phyloP scores from a whole-genome alignment of 441 rosid genomes.

The Populus trichocarpa region DNA sequence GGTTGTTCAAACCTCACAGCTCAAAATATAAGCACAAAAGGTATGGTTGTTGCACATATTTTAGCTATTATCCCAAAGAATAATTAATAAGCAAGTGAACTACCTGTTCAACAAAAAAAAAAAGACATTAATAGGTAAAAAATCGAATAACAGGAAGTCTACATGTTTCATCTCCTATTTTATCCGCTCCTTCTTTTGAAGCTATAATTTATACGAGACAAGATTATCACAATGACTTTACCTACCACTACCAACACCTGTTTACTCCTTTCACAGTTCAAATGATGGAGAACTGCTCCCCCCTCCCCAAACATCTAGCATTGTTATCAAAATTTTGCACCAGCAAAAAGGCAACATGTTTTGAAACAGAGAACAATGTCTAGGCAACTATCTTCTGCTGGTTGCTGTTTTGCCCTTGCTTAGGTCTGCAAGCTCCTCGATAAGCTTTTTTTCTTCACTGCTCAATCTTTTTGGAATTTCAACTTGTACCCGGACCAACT shows the following conservation, averaged over 20 bases:
- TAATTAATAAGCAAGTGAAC: no score
- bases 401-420: constrained; percentile 80
- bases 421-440: constrained; percentile 85
- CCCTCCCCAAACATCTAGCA: background rate
- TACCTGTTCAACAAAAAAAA: no score
- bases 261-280: constrained; percentile 9
- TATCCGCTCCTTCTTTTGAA: no score
- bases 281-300: constrained; percentile 3
- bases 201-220: background rate
- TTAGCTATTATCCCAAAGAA: no score
- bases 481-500: constrained; percentile 88
- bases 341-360: background rate
- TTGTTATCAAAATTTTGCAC: constrained; percentile 5
- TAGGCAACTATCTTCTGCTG: constrained; percentile 54
- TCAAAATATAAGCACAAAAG: no score
- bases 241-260: constrained; percentile 15
- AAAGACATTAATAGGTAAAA: no score
- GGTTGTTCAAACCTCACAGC: no score
- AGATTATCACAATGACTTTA: background rate
- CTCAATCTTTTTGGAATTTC: constrained; percentile 93
- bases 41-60: no score
- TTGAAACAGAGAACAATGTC: background rate
- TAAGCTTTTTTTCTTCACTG: constrained; percentile 77
- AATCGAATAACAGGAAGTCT: no score
- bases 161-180: no score